Evolutionary conservation across 805 yeast genomes (phyloP), one percentile per base, ranked within the genome.

Genomic region (Candida krabiensis): DNA sequence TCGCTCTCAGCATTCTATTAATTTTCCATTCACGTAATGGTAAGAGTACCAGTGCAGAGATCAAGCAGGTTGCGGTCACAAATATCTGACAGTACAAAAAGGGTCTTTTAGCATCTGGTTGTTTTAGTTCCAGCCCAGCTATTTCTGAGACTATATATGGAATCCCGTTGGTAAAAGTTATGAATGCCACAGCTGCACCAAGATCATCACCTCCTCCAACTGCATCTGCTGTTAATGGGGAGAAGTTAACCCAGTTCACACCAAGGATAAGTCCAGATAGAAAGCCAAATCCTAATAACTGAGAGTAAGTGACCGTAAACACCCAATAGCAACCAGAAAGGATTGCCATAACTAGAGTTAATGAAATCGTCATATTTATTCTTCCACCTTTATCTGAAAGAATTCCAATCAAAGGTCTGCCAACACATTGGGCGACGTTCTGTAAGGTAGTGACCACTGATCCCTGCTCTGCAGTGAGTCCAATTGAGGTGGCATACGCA

Each of bases 81-180:
- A 80, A 78, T 1, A 80, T 68, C 51, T 83, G 88, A 14, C 85
- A 70, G 49, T 80, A 71, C 15, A 75, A 58, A 47, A 71, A 83
- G 2, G 86, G 86, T 33, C 43, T 45, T 3, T 25, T 26, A 9
- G 50, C 34, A n/a, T 50, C 38, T n/a, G 53, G 61, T 42, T 52
- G 43, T 46, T 36, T 40, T 24, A 64, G 34, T 19, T 50, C 45
- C 19, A 64, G 51, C 4, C 58, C 67, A 23, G 63, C 50, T 12
- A 61, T 48, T 47, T 64, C 69, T 1, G 63, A 56, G 14, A 57
- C 53, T 3, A 60, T 29, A 22, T 54, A 46, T 4, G 70, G 61
- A 2, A 63, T 27, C 11, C 66, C 64, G 19, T 56, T 57, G 3
- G 47, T 38, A 16, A 62, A 39, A 27, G 54, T 49, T 11, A 56